phyloP scores from a whole-genome alignment of 1,284 basidiomycete genomes.

The Phlebopus sp. region DNA sequence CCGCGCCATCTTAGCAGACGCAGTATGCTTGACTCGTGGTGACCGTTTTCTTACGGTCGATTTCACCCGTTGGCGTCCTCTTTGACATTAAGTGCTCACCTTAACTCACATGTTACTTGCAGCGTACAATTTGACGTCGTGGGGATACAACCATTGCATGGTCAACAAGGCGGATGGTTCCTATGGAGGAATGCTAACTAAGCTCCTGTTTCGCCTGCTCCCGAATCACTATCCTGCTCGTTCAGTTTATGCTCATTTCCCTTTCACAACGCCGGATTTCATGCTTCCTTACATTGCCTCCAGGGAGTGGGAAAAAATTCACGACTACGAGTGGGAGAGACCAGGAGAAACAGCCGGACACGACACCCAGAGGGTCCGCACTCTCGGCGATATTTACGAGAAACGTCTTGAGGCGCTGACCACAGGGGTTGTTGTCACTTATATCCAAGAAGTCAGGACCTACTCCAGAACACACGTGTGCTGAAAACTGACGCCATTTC shows the following conservation, averaged over 20 bases:
- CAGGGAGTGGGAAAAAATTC: conserved; percentile 8
- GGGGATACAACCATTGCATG: conserved; percentile 74
- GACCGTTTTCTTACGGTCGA: conserved; percentile 82
- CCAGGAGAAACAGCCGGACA: conserved; percentile 6
- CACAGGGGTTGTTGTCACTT: conserved; percentile 3
- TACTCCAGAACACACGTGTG: not conserved
- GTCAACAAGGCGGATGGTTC: conserved; percentile 64
- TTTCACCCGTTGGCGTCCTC: conserved; percentile 54
- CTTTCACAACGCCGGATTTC: conserved; percentile 53
- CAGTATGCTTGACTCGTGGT: conserved; percentile 68
- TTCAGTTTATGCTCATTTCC: conserved; percentile 64
- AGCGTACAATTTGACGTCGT: conserved; percentile 72
- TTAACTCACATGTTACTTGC: conserved; percentile 4
- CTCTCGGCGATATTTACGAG: conserved; percentile 10
- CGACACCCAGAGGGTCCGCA: not conserved
- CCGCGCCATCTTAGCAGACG: conserved; percentile 80
- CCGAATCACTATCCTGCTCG: conserved; percentile 62
- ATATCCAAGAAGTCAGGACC: conserved; percentile 18
- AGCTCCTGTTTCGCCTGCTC: conserved; percentile 67
- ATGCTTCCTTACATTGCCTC: conserved; percentile 19
- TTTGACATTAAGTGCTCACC: not conserved
- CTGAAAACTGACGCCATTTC: not conserved
- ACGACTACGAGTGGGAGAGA: conserved; percentile 24
- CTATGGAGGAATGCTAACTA: conserved; percentile 70
- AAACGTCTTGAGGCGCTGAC: conserved; percentile 22